Evolutionary conservation across 371 early-diverging fungal genomes (phyloP), one percentile per base, ranked within the genome.

Genomic region (Mortierella sp.): DNA sequence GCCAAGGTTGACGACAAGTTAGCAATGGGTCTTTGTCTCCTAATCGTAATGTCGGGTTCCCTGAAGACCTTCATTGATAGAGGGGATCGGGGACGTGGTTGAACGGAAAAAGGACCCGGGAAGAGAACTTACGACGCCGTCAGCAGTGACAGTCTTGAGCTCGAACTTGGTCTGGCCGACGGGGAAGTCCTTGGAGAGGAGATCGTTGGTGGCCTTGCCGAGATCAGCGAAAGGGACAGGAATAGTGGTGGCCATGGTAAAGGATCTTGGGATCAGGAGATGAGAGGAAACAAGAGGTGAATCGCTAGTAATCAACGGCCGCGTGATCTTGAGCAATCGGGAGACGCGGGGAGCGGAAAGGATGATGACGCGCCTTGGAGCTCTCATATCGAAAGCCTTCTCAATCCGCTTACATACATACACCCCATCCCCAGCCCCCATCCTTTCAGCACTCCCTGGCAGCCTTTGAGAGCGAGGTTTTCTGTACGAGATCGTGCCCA

Each of bases 101-200:
- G 34, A 10, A 10, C 7, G 7, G 34, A 10, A 10, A 10, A 10
- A 34, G 34, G 9, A 23, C 24, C 4, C 6, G 7, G 26, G 28
- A 48, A 38, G 38, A n/a, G 47, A 26, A 88, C 93, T 74, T 92
- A 95, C 95, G 60, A 97, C 94, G 81, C 96, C 97, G 85, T 94
- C 95, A 78, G 93, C 83, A 62, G 98, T 92, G 74, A 89, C 89
- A 81, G 96, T 94, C 92, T 97, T 96, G 82, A 95, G 93, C 83
- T 98, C 99, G 72, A 98, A 93, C 90, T 96, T 97, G 76, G 93
- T 90, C 63, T 90, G 85, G 67, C 96, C 96, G 67, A 93, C 88
- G 71, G 98, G 97, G 85, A 87, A 98, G 86, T 98, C 98, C 89
- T 97, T 97, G 86, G 88, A 86, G 76, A 98, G 88, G 78, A 98